Base-by-base conservation (phyloP, 208 protist species). In the Acanthamoeba castellanii region DNA sequence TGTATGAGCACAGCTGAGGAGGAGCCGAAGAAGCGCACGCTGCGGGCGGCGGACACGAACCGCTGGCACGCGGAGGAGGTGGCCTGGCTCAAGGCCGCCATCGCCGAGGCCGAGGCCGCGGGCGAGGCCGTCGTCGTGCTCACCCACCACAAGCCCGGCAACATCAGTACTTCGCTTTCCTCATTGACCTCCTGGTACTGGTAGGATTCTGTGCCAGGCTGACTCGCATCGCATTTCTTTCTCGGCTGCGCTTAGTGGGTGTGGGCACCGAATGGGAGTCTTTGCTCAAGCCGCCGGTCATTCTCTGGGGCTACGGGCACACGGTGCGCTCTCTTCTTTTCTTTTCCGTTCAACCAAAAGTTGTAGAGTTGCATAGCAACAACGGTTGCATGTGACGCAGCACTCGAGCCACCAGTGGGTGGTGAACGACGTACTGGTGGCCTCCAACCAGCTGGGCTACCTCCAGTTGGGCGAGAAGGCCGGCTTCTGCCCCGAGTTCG, bases 401-500 rank as follows among this genome's bases (percentile, higher is more conserved):
- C 85, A 91, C 85, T 52, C 85, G 42, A 91, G 57, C 34, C 30
- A 72, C 25, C 30, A 64, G 25, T 5, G 25, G 34, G 25, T 30
- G 57, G 55, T 85, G 13, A 85, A 85, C 78, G 45, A n/a, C n/a
- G 37, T 91, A 3, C 7, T 70, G 34, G 85, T 91, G 57, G 61
- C 57, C 3, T 74, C 57, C 25, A 91, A 91, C 57, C 85, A 91
- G 85, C 85, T 91, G 27, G 85, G 85, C 30, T 91, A 91, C 57
- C 47, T 91, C 61, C 9, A 27, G 20, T 70, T 74, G 85, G 85
- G 55, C 57, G 85, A 91, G 85, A 85, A 85, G 78, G 78, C 78
- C 30, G 78, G 78, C 25, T 85, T 85, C 47, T 85, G 25, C 16
- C 78, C 78, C 9, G 78, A 85, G 47, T 85, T 59, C 78, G 78